Evolutionary conservation across 1,284 basidiomycete genomes (phyloP).

Genomic region (Leccinum angustisporum): DNA sequence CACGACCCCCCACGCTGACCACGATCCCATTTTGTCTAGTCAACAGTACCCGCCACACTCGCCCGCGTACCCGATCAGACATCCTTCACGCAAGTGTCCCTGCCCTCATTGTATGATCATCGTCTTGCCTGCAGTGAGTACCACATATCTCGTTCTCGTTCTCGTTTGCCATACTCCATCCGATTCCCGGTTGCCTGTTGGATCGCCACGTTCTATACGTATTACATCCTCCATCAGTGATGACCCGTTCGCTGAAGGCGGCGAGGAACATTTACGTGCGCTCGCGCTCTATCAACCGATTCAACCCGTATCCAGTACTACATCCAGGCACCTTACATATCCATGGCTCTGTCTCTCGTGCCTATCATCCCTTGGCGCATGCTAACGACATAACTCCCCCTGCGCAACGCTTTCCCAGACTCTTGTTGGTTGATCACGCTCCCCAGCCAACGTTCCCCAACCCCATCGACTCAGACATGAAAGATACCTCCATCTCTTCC

Average conservation of each 20-base stretch:
- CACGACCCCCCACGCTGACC: conserved; percentile 57
- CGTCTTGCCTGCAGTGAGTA: conserved; percentile 26
- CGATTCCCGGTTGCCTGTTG: not conserved
- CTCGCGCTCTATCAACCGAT: not conserved
- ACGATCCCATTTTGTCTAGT: conserved; percentile 40
- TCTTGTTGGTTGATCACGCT: conserved; percentile 42
- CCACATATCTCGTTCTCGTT: not conserved
- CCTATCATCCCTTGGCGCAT: conserved; percentile 9
- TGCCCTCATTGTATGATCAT: conserved; percentile 33
- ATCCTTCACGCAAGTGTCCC: conserved; percentile 21
- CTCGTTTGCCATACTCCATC: conserved; percentile 1
- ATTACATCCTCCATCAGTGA: conserved; percentile 11
- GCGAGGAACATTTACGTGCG: not conserved
- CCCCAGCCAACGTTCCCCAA: conserved; percentile 37
- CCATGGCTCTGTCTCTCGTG: conserved; percentile 12
- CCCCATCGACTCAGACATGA: conserved; percentile 54
- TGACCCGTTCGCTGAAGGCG: conserved; percentile 9
- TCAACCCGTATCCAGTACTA: not conserved
- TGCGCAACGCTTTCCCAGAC: conserved; percentile 35
- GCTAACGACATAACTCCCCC: conserved; percentile 18
- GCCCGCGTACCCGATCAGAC: conserved; percentile 18
- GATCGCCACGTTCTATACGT: conserved; percentile 15
- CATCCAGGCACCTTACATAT: conserved; percentile 14
- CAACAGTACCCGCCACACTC: conserved; percentile 33
- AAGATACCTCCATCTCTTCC: conserved; percentile 63